Conservation (phyloP, 352 stramenopile species). For the Phytophthora agathidicida region DNA sequence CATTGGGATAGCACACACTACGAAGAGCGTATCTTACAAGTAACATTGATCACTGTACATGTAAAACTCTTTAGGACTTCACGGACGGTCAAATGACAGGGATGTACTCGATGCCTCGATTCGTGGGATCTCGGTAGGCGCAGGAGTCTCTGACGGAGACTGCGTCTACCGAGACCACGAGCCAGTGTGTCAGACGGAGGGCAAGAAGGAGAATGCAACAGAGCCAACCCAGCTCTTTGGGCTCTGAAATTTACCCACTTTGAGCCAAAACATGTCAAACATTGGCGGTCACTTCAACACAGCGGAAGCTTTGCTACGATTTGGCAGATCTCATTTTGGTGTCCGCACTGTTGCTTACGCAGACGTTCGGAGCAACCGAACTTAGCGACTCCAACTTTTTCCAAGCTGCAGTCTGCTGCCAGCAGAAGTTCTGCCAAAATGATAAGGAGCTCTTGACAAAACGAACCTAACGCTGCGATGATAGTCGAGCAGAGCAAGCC, state of each 20-base stretch:
- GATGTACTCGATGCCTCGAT: not conserved
- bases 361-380: constrained; percentile 29
- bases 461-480: constrained; percentile 12
- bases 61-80: not conserved
- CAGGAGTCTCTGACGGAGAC: not conserved
- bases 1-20: no score
- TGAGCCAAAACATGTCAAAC: not conserved
- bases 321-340: constrained; percentile 33
- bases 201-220: constrained; percentile 9
- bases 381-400: constrained; percentile 17
- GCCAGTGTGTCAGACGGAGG: constrained; percentile 11
- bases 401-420: not conserved
- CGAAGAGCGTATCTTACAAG: no score
- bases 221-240: not conserved
- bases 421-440: not conserved
- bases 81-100: not conserved
- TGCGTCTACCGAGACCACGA: constrained; percentile 4
- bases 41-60: no score
- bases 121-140: constrained; percentile 8
- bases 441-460: not conserved
- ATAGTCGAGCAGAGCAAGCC: not conserved
- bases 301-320: constrained; percentile 19
- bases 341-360: constrained; percentile 24
- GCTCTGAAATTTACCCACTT: constrained; percentile 4
- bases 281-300: constrained; percentile 20